Conservation (phyloP, 116 monocot species). For the Dioscorea cayenensis region DNA sequence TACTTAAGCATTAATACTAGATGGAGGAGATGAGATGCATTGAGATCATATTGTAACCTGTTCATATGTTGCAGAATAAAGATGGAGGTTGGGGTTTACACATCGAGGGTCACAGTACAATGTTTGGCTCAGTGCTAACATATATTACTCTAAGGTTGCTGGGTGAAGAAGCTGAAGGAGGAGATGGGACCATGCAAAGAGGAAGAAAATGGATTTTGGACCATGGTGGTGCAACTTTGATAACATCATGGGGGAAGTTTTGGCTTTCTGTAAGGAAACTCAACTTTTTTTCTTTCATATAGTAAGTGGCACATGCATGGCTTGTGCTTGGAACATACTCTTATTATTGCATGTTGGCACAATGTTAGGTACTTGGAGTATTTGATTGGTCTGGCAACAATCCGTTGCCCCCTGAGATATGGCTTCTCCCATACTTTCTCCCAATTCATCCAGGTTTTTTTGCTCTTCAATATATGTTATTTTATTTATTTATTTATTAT, state of each 20-base stretch:
- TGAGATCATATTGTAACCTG: neutral
- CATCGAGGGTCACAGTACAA: constrained; percentile 89
- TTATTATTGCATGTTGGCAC: neutral
- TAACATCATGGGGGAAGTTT: constrained; percentile 94
- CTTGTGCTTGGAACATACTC: too few species aligned
- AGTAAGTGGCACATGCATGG: too few species aligned
- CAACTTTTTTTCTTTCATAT: too few species aligned
- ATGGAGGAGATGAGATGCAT: neutral
- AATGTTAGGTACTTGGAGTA: constrained; percentile 77
- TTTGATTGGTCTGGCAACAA: constrained; percentile 97
- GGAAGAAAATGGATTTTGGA: constrained; percentile 81
- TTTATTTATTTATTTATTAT: too few species aligned
- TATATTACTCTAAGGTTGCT: constrained; percentile 85
- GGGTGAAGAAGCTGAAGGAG: constrained; percentile 66
- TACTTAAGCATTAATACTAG: neutral
- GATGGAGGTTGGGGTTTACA: constrained; percentile 99
- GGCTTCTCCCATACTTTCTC: constrained; percentile 71
- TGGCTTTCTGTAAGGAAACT: constrained; percentile 63
- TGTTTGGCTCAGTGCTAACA: constrained; percentile 76
- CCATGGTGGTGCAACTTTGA: constrained; percentile 71
- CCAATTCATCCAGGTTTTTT: constrained; percentile 82
- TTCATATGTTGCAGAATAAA: constrained; percentile 53
- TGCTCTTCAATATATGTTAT: neutral
- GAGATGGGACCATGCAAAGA: constrained; percentile 78
- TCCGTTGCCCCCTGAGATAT: constrained; percentile 85